Conservation (phyloP, 192 early-diverging fungal genomes). For the Chytriomyces sp. region DNA sequence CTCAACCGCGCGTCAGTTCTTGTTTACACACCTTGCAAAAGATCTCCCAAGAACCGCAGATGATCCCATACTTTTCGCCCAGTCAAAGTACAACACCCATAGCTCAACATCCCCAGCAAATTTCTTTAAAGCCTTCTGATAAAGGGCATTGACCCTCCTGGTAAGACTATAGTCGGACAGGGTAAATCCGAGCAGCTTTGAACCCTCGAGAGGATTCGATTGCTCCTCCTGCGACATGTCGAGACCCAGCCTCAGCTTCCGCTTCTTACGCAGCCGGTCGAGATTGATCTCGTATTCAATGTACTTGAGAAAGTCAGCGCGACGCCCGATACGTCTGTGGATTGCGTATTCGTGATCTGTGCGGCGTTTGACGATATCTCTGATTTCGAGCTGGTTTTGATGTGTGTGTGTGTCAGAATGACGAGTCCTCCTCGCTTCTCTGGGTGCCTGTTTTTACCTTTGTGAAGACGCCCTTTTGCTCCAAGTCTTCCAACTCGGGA, state of each 20-base stretch:
- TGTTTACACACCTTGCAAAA: constrained; percentile 67
- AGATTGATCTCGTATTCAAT: constrained; percentile 96
- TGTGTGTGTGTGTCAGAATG: constrained; percentile 7
- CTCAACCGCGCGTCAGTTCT: background rate
- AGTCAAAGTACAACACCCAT: constrained; percentile 94
- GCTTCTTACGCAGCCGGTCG: constrained; percentile 78
- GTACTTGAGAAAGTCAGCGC: constrained; percentile 86
- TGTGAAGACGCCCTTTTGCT: constrained; percentile 78
- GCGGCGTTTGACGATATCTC: constrained; percentile 83
- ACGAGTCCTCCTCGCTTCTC: background rate
- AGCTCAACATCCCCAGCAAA: constrained; percentile 79
- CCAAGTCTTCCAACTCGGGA: constrained; percentile 88
- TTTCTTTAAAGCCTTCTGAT: constrained; percentile 74
- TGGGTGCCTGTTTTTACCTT: constrained; percentile 54
- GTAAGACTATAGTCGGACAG: constrained; percentile 78
- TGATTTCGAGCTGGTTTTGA: constrained; percentile 72
- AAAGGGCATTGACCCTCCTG: constrained; percentile 79
- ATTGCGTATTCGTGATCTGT: constrained; percentile 88
- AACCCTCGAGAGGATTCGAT: background rate
- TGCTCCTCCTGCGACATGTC: constrained; percentile 38
- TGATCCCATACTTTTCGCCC: constrained; percentile 61
- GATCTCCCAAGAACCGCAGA: constrained; percentile 69
- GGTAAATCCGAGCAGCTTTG: constrained; percentile 41
- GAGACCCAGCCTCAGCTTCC: constrained; percentile 68
- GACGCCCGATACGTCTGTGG: constrained; percentile 73